A percentile compares a stretch with the other conserved stretches of the same genome.
Evolutionary conservation across 2,329 filamentous ascomycete species (phyloP).

Genomic region (Keithomyces neogunnii): DNA sequence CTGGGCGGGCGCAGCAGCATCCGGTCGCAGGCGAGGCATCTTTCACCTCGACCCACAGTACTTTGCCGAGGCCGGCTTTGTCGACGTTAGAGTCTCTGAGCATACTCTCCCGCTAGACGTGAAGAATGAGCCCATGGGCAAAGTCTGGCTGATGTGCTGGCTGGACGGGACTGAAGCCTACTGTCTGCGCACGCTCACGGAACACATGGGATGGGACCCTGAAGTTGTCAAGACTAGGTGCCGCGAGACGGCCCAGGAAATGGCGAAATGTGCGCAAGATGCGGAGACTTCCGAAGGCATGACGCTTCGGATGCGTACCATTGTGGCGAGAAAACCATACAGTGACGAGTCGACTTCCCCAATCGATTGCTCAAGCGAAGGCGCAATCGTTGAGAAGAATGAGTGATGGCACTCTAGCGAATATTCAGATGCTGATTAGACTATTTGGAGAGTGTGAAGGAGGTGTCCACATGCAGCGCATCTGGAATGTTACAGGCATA

Average conservation of each 20-base stretch:
- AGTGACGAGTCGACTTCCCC: neutral
- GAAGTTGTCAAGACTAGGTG: conserved; percentile 39
- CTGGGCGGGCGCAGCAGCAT: conserved; percentile 31
- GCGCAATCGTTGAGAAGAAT: neutral
- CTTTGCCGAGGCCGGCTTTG: conserved; percentile 41
- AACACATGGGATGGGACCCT: conserved; percentile 43
- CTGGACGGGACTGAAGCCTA: conserved; percentile 42
- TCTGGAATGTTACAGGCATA: too few relatives aligned
- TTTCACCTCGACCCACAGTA: conserved; percentile 36
- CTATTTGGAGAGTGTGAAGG: too few relatives aligned
- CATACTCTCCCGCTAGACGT: conserved; percentile 40
- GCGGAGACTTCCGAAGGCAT: conserved; percentile 33
- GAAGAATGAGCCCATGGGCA: conserved; percentile 37
- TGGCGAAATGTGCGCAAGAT: conserved; percentile 40
- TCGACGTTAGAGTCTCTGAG: conserved; percentile 38
- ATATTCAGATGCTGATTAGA: too few relatives aligned
- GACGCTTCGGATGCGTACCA: conserved; percentile 37
- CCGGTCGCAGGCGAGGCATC: conserved; percentile 36
- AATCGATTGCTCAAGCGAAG: neutral
- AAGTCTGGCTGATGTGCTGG: conserved; percentile 44
- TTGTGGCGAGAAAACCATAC: conserved; percentile 42
- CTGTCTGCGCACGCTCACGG: conserved; percentile 42
- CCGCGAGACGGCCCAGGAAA: conserved; percentile 37
- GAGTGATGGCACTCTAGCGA: neutral
- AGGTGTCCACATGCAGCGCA: too few relatives aligned